Conservation (phyloP, 2,329 filamentous ascomycete species). For the Coniochaeta hoffmannii region DNA sequence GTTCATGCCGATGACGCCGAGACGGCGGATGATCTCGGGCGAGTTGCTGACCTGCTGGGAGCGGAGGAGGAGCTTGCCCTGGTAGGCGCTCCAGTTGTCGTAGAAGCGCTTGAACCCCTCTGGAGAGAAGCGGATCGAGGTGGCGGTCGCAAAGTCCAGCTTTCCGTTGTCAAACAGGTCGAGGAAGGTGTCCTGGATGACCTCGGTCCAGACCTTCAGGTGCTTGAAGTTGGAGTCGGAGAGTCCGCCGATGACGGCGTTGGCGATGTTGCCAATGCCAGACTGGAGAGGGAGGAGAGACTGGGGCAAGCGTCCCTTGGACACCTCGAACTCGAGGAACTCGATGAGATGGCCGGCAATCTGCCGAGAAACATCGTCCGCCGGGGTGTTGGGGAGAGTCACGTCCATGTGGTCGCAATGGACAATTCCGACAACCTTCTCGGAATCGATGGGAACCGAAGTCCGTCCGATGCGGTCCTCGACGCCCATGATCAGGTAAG, state of each 20-base stretch:
- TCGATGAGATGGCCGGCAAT: constrained; percentile 80
- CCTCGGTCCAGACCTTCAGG: constrained; percentile 89
- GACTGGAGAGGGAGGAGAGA: constrained; percentile 78
- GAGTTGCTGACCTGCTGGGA: constrained; percentile 86
- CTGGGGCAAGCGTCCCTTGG: constrained; percentile 65
- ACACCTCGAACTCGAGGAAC: constrained; percentile 76
- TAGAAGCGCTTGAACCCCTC: constrained; percentile 91
- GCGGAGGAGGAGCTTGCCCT: constrained; percentile 75
- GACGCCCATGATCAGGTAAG: constrained; percentile 76
- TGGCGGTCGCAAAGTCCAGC: constrained; percentile 84
- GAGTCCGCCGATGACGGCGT: constrained; percentile 81
- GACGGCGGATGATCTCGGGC: constrained; percentile 80
- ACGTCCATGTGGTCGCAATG: constrained; percentile 79
- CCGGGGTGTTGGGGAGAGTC: constrained; percentile 65
- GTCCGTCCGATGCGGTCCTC: constrained; percentile 81
- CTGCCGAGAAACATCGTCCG: constrained; percentile 62
- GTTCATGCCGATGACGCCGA: constrained; percentile 92
- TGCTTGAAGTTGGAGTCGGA: constrained; percentile 76
- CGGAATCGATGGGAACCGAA: constrained; percentile 73
- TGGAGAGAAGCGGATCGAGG: constrained; percentile 83
- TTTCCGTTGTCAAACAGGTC: constrained; percentile 86
- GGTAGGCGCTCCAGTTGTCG: constrained; percentile 72
- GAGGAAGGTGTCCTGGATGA: constrained; percentile 86
- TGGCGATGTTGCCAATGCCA: constrained; percentile 89
- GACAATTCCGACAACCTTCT: constrained; percentile 77